phyloP scores from a whole-genome alignment of 345 rosid genomes.

The Ceriops decandra region DNA sequence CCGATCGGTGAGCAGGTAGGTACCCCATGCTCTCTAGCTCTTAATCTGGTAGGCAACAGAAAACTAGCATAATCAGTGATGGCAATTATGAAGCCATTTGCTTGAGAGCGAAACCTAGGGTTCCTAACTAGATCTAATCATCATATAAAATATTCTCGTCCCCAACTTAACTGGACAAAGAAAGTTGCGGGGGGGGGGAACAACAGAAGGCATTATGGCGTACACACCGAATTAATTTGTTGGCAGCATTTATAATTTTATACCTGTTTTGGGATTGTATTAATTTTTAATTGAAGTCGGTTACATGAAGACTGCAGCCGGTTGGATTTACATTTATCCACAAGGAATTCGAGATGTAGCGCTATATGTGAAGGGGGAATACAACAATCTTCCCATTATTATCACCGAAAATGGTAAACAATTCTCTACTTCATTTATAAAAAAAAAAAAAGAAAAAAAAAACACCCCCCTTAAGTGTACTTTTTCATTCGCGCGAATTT shows the following conservation, averaged over 20 bases:
- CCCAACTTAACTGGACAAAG: no score
- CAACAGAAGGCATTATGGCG: no score
- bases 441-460: no score
- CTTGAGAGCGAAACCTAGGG: no score
- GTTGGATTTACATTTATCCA: conserved; percentile 53
- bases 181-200: no score
- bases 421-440: not conserved
- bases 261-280: no score
- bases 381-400: conserved; percentile 41
- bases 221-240: no score
- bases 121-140: no score
- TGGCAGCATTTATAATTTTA: no score
- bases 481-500: not conserved
- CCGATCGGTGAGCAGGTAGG: conserved; percentile 20
- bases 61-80: no score
- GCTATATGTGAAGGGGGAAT: conserved; percentile 41
- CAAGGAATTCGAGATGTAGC: conserved; percentile 43
- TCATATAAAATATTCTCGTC: not conserved
- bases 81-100: no score
- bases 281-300: not conserved
- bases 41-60: not conserved
- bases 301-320: conserved; percentile 38
- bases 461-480: no score
- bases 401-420: conserved; percentile 61
- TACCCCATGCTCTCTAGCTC: not conserved